Percentiles rank a stretch among this genome's conserved stretches.
Conservation (phyloP, 2,329 filamentous ascomycete genomes). For the Colletotrichum sp. region DNA sequence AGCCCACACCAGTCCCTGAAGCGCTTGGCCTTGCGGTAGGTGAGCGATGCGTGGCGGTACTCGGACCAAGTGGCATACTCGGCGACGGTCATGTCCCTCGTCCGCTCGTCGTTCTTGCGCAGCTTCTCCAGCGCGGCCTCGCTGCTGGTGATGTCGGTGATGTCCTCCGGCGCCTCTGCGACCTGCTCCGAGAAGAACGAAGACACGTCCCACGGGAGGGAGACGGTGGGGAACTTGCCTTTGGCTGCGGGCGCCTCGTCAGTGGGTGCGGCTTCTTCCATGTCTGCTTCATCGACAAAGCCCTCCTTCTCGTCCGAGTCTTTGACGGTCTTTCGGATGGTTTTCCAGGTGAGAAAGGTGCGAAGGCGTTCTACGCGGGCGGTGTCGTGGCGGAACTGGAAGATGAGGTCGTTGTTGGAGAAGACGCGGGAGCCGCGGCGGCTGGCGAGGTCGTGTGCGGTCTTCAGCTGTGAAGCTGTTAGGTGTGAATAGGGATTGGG, state of each 20-base stretch:
- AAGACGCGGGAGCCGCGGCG: conserved; percentile 25
- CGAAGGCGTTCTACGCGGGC: conserved; percentile 24
- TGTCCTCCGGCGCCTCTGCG: conserved; percentile 4
- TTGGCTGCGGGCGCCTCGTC: background rate
- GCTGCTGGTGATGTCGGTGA: background rate
- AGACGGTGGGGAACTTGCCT: conserved; percentile 1
- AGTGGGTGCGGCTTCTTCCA: background rate
- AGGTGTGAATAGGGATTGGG: background rate
- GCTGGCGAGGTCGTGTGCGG: conserved; percentile 22
- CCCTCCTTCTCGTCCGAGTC: conserved; percentile 21
- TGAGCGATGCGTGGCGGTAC: conserved; percentile 25
- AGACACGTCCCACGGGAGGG: conserved; percentile 15
- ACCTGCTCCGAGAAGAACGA: conserved; percentile 18
- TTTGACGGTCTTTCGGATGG: conserved; percentile 24
- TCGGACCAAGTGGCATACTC: conserved; percentile 27
- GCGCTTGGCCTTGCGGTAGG: conserved; percentile 22
- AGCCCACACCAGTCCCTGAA: conserved; percentile 26
- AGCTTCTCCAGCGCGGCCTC: conserved; percentile 20
- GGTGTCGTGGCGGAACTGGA: conserved; percentile 26
- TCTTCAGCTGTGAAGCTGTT: conserved; percentile 11
- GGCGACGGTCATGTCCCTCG: conserved; percentile 22
- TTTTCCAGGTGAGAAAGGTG: conserved; percentile 27
- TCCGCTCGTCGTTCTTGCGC: conserved; percentile 19
- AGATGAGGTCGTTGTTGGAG: conserved; percentile 27
- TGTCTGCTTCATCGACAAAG: conserved; percentile 13